These are phyloP conservation scores for Xeromyces bisporus DNA, from an alignment of 495 filamentous ascomycete genomes.

Conservation along the genomic window DNA sequence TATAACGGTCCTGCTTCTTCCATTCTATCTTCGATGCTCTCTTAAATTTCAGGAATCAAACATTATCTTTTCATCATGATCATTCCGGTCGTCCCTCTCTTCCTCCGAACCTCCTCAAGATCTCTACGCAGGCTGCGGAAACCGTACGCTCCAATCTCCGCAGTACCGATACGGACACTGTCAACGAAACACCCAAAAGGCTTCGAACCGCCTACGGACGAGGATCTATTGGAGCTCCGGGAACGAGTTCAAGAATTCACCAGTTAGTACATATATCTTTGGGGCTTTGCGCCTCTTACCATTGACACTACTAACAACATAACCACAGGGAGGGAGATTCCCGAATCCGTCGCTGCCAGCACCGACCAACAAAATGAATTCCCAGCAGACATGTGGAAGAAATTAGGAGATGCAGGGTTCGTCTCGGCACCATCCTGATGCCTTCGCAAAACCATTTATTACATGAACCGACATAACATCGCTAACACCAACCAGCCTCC, in stretches of 20 bases:
- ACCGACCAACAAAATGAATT: constrained; percentile 83
- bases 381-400: constrained; percentile 81
- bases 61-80: constrained; percentile 15
- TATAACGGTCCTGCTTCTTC: no score
- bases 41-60: no score
- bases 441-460: no score
- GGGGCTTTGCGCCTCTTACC: not conserved
- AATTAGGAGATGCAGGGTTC: constrained; percentile 70
- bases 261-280: constrained; percentile 19
- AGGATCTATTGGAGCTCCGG: constrained; percentile 69
- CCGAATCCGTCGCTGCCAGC: constrained; percentile 60
- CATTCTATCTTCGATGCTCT: no score
- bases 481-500: no score
- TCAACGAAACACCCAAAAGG: constrained; percentile 72
- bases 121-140: constrained; percentile 9
- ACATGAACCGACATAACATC: not conserved
- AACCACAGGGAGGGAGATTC: constrained; percentile 38
- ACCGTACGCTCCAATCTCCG: constrained; percentile 15
- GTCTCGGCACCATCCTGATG: constrained; percentile 2
- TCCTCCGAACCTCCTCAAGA: constrained; percentile 18
- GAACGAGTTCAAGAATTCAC: constrained; percentile 89
- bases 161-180: constrained; percentile 19
- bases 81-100: constrained; percentile 11
- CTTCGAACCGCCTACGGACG: constrained; percentile 57
- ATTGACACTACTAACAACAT: not conserved